Base-by-base conservation (phyloP, 768 basidiomycete genomes). In the Leccinum boreale region DNA sequence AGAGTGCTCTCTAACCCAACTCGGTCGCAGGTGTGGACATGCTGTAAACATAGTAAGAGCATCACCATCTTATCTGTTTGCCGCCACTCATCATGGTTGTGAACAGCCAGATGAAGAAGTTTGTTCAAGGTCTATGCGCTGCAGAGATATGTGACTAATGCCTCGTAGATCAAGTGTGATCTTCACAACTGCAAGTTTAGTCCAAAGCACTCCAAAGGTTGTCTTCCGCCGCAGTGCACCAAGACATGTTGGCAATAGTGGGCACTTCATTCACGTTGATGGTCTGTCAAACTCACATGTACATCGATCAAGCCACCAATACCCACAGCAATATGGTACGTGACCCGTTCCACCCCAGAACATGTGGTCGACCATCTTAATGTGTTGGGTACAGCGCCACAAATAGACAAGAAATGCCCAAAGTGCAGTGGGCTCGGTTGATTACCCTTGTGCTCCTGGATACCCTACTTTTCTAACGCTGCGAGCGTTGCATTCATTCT, bases 201-300 rank as follows among this genome's bases (percentile, higher is more conserved):
- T 64, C 78, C 79, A 7, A 73, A 64, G 33, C 86, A 88, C 67
- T 75, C 85, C 36, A 65, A 51, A 44, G 66, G 72, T 36, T 88
- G 86, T 67, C 55, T 64, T 49, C 78, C 80, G 4, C 82, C 83
- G 35, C 62, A 70, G 46, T 88, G 86, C 66, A 77, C 72, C 60
- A 69, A 78, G 59, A 79, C 77, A 56, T 88, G 86, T 69, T 87
- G 86, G 85, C 86, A 88, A 70, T 87, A 88, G 86, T 87, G 70
- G 64, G 86, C 75, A 10, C 3, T 29, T 44, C 15, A 21, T 28
- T 50, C 5, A 9, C 29, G 1, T 36, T 51, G 21, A 31, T 46
- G 31, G n/a, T 33, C 42, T 19, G 42, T 36, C 14, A 11, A 45
- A 47, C 58, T 74, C 49, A 68, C 49, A 35, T 8, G 42, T 19